Conservation (phyloP, 148 eudicot species). For the Selenicereus undatus region DNA sequence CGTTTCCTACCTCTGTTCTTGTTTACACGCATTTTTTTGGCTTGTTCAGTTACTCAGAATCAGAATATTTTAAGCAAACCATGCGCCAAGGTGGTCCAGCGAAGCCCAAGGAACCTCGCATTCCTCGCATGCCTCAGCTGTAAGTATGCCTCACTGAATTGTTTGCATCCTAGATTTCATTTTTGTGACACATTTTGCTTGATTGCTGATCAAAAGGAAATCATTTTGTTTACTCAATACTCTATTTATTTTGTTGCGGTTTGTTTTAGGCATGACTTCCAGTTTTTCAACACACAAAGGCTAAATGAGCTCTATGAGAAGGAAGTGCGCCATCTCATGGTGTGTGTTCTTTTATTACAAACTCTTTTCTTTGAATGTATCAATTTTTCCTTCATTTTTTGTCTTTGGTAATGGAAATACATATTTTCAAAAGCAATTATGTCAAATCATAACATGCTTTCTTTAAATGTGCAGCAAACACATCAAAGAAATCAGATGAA, state of each 20-base stretch:
- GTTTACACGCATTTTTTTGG: conserved; percentile 11
- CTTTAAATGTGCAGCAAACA: conserved; percentile 40
- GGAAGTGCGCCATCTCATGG: conserved; percentile 96
- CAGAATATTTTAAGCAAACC: conserved; percentile 97
- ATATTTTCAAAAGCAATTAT: no score
- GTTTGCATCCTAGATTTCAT: conserved; percentile 2
- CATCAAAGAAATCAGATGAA: conserved; percentile 81
- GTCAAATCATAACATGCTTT: no score
- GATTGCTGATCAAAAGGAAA: no score
- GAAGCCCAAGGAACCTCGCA: conserved; percentile 86
- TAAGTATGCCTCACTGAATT: conserved; percentile 30
- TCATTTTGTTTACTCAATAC: not conserved
- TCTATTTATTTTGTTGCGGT: not conserved
- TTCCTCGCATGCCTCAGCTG: conserved; percentile 99
- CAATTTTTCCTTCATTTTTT: not conserved
- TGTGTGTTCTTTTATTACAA: conserved; percentile 25
- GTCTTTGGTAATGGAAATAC: not conserved
- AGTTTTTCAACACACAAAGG: conserved; percentile 92
- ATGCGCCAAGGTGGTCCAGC: conserved; percentile 99
- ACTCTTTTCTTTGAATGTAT: not conserved
- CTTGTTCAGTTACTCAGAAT: conserved; percentile 75
- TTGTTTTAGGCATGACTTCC: conserved; percentile 81
- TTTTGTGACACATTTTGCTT: not conserved
- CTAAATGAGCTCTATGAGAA: conserved; percentile 90
- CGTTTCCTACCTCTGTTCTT: not conserved